These are phyloP conservation scores for Ampelomyces quisqualis DNA, from an alignment of 2,329 filamentous ascomycete species.

Conservation along the genomic window DNA sequence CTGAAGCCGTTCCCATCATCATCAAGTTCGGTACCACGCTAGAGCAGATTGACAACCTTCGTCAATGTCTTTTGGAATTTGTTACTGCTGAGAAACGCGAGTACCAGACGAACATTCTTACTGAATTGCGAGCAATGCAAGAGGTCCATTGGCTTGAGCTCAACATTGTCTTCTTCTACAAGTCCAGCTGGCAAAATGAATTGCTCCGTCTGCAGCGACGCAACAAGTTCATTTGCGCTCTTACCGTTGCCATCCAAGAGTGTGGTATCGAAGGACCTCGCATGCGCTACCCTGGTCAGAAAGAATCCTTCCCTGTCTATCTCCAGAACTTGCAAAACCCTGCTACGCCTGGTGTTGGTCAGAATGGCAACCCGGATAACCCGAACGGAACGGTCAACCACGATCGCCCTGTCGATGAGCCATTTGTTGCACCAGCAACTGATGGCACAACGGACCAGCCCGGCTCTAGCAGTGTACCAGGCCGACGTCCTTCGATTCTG, in stretches of 20 bases:
- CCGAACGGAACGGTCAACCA: slow-evolving; percentile 44
- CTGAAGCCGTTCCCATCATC: slow-evolving; percentile 79
- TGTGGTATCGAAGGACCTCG: slow-evolving; percentile 83
- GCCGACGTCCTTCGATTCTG: slow-evolving; percentile 56
- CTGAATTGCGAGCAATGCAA: slow-evolving; percentile 75
- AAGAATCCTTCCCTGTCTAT: slow-evolving; percentile 67
- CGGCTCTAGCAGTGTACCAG: slow-evolving; percentile 8
- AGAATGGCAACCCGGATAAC: slow-evolving; percentile 49
- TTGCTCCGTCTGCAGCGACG: slow-evolving; percentile 82
- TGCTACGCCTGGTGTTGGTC: slow-evolving; percentile 46
- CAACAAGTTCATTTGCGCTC: slow-evolving; percentile 90
- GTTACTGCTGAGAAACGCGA: slow-evolving; percentile 84
- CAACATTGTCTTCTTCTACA: slow-evolving; percentile 97
- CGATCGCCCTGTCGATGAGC: slow-evolving; percentile 43
- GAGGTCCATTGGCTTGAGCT: slow-evolving; percentile 83
- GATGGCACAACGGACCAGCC: slow-evolving; percentile 14
- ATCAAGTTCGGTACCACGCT: slow-evolving; percentile 87
- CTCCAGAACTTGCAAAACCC: slow-evolving; percentile 55
- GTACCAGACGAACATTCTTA: slow-evolving; percentile 81
- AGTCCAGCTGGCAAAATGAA: slow-evolving; percentile 95
- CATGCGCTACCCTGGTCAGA: slow-evolving; percentile 69
- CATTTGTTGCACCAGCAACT: slow-evolving; percentile 44
- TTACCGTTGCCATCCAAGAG: slow-evolving; percentile 83
- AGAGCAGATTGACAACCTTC: slow-evolving; percentile 79
- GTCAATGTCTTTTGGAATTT: slow-evolving; percentile 77